Conservation (phyloP, 2,329 filamentous ascomycete species). For the Penicillium sclerotiorum region DNA sequence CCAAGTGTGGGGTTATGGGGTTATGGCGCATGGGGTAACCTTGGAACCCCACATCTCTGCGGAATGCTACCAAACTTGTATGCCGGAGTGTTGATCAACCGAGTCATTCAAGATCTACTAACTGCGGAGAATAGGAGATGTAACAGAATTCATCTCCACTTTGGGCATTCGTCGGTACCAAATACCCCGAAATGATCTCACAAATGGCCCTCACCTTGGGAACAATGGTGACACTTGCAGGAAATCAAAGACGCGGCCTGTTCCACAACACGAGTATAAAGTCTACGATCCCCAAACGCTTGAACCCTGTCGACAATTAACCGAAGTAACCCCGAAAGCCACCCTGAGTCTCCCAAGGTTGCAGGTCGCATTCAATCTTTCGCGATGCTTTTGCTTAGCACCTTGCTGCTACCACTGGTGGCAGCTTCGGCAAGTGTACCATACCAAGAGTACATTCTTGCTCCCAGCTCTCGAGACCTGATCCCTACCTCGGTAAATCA, state of each 20-base stretch:
- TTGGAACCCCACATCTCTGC: slow-evolving; percentile 2
- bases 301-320: no score
- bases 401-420: slow-evolving; percentile 1
- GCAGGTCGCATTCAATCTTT: not conserved
- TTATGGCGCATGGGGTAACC: no score
- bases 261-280: not conserved
- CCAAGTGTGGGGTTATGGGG: not conserved
- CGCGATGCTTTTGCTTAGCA: not conserved
- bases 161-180: not conserved
- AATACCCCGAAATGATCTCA: not conserved
- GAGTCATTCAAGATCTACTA: not conserved
- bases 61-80: not conserved
- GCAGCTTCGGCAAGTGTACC: slow-evolving; percentile 19
- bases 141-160: not conserved
- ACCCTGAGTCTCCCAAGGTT: no score
- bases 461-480: slow-evolving; percentile 31
- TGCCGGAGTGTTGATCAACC: slow-evolving; percentile 6
- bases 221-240: no score
- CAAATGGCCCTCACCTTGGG: no score
- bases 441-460: slow-evolving; percentile 39
- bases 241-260: no score
- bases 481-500: slow-evolving; percentile 28
- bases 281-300: not conserved
- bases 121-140: not conserved
- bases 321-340: no score